phyloP scores from a whole-genome alignment of 2,329 filamentous ascomycete species.

The Penicillium sp. region DNA sequence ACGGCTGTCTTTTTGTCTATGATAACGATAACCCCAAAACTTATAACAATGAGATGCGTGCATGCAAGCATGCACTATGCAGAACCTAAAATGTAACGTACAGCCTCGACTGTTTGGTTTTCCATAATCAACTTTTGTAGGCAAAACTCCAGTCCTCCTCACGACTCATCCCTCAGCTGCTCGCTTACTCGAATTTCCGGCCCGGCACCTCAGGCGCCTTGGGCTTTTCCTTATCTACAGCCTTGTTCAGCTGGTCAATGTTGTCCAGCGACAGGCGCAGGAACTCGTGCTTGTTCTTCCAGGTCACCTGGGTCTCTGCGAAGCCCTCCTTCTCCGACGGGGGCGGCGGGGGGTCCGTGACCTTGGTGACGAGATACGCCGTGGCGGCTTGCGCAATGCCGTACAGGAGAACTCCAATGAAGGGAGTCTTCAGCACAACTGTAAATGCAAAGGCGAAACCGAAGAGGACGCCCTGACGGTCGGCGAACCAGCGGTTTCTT shows the following conservation, averaged over 20 bases:
- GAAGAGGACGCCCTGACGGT: conserved; percentile 81
- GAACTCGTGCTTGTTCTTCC: conserved; percentile 92
- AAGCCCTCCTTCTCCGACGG: conserved; percentile 56
- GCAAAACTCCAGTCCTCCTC: too few relatives aligned
- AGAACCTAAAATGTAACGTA: too few relatives aligned
- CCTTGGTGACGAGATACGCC: conserved; percentile 88
- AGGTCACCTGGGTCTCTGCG: conserved; percentile 63
- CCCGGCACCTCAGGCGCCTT: too few relatives aligned
- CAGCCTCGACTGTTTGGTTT: too few relatives aligned
- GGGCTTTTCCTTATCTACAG: too few relatives aligned
- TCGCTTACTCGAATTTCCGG: too few relatives aligned
- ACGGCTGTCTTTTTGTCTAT: too few relatives aligned
- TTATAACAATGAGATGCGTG: too few relatives aligned
- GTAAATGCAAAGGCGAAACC: conserved; percentile 92
- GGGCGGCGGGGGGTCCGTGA: conserved; percentile 71
- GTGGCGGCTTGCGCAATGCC: conserved; percentile 91
- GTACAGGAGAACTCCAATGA: conserved; percentile 85
- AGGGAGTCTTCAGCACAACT: conserved; percentile 67
- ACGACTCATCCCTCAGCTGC: too few relatives aligned
- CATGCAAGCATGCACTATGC: too few relatives aligned
- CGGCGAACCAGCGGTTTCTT: conserved; percentile 81
- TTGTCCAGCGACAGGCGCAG: conserved; percentile 64
- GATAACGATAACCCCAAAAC: too few relatives aligned
- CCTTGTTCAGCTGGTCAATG: conserved; percentile 53
- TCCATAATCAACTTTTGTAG: too few relatives aligned